Base-by-base conservation (phyloP, 2,329 filamentous ascomycete species). In the Colletotrichum sublineola region DNA sequence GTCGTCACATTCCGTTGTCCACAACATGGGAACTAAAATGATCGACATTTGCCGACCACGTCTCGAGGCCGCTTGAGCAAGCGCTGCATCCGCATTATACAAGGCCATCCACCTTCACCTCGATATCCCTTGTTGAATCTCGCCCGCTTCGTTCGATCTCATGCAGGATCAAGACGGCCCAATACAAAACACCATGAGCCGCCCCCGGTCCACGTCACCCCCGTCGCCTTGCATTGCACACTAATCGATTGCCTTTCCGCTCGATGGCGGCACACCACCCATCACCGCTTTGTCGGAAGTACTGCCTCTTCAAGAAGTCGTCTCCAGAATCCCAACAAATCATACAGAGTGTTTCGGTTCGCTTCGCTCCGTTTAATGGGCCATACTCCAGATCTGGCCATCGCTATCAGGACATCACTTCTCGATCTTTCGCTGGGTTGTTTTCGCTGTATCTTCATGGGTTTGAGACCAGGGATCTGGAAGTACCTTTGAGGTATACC, bases 331-430 rank as follows among this genome's bases (percentile, higher is more conserved):
- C 48, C 8, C 50, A 61, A 42, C 67, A 31, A 70, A 73, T 71
- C 67, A 65, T 31, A 9, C 18, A 40, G n/a, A 29, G 15, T 40
- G 4, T 24, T n/a, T 9, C 53, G 40, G 5, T 31, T 33, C 42
- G 33, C 44, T 58, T 64, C 55, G 36, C 61, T 61, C 61, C 70
- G 56, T 56, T 66, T 57, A 31, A n/a, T 71, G 48, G 70, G 36
- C 40, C 61, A 66, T 71, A 55, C 65, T 62, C 70, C 56, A 67
- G 67, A 73, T 73, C 50, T 67, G 33, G 56, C 56, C 48, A 62
- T 71, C 55, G 50, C 40, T 60, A 69, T 71, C 55, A 61, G 42
- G 56, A 63, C 29, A 73, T 73, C 70, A 73, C 62, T 71, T 73
- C 61, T 65, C 70, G 70, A 71, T 48, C 67, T 62, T 52, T 36